Evolutionary conservation across 2,329 filamentous ascomycete species (phyloP), one percentile per base, ranked within the genome.

Genomic region (Botrytis paeoniae): DNA sequence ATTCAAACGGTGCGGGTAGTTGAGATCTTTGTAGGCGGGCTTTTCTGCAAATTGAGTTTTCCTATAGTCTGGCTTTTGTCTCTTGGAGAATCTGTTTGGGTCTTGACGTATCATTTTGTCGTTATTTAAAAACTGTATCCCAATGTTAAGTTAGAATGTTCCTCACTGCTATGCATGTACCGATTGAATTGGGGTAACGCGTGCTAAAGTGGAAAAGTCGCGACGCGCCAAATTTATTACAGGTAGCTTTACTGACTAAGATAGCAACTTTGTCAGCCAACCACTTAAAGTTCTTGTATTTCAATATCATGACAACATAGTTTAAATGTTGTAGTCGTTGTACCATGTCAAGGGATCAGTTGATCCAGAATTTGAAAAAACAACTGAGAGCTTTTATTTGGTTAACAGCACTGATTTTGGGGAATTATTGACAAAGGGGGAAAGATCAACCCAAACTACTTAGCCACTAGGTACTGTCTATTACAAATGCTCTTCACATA

Each of bases 1-100:
- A 85, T 97, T 99, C 80, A 99, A 88, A 73, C 95, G 92, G 82
- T 95, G 88, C 22, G 91, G 89, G 81, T 98, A 99, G 61, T 92
- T 87, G 73, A 91, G 87, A 77, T 94, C 90, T 82, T 93, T 91
- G 85, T 91, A 97, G 14, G 59, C 45, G 6, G 71, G 65, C 45
- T 70, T 73, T n/a, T 70, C 71, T 73, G 92, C 92, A 81, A 98
- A 98, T 82, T 97, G 95, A 81, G 91, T 92, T 84, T 94, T 97
- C 79, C 93, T 93, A 80, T 92, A 85, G 81, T 97, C 92, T 65
- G 89, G 87, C 75, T 91, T 89, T 77, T 94, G 92, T 80, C 93
- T 86, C 83, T 98, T 98, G 4, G 91, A 68, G 32, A 81, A 77
- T 29, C 80, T 75, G 14, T 76, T 75, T 64, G 78, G 76, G 32